Evolutionary conservation across 2,329 filamentous ascomycete genomes (phyloP).

Genomic region (Ambrosiella beaveri): DNA sequence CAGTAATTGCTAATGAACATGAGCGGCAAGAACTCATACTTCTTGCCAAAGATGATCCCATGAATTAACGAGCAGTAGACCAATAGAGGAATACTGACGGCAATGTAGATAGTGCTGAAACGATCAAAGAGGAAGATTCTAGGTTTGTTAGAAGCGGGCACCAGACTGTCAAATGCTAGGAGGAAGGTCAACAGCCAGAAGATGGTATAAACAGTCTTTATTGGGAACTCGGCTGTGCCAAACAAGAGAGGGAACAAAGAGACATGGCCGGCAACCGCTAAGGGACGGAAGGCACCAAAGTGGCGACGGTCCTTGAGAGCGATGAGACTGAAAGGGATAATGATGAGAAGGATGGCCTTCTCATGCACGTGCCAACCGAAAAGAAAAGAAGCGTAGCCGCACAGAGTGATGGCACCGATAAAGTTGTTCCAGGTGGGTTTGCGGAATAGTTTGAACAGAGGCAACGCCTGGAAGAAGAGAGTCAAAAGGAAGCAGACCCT

Average conservation of each 20-base stretch:
- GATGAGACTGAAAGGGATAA: conserved; percentile 87
- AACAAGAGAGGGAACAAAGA: conserved; percentile 90
- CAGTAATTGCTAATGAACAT: conserved; percentile 97
- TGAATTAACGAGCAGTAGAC: conserved; percentile 77
- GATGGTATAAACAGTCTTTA: conserved; percentile 86
- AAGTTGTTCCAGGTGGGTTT: conserved; percentile 77
- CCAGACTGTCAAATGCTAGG: conserved; percentile 69
- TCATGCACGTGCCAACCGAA: conserved; percentile 99
- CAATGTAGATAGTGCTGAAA: conserved; percentile 78
- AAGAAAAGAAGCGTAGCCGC: conserved; percentile 88
- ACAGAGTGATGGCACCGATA: conserved; percentile 74
- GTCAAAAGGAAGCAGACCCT: conserved; percentile 68
- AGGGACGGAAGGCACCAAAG: conserved; percentile 74
- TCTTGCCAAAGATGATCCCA: conserved; percentile 62
- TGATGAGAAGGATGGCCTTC: conserved; percentile 85
- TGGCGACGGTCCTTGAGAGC: conserved; percentile 80
- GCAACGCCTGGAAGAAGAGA: conserved; percentile 61
- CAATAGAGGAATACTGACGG: conserved; percentile 74
- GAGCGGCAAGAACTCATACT: conserved; percentile 76
- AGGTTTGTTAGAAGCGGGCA: conserved; percentile 63
- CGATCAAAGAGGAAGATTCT: conserved; percentile 82
- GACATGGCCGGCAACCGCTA: conserved; percentile 86
- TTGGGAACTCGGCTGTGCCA: conserved; percentile 77
- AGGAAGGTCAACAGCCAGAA: conserved; percentile 82
- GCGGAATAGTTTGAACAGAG: conserved; percentile 66